Evolutionary conservation across 805 yeast genomes (phyloP).

Genomic region (Zygosaccharomyces rouxii): DNA sequence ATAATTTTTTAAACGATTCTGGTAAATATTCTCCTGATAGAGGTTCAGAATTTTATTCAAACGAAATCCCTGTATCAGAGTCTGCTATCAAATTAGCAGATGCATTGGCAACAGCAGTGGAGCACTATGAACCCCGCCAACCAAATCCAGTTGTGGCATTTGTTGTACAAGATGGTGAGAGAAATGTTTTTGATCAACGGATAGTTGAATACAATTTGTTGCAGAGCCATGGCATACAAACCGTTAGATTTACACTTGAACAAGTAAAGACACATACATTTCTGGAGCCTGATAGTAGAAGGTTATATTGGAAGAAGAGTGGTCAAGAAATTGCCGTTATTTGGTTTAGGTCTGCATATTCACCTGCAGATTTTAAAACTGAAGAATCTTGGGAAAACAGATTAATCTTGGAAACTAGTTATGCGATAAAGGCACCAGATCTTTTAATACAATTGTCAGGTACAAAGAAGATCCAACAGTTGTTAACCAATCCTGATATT

Average conservation of each 20-base stretch:
- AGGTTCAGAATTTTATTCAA: slow-evolving; percentile 41
- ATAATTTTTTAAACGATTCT: slow-evolving; percentile 54
- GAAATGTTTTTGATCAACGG: slow-evolving; percentile 90
- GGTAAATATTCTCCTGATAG: slow-evolving; percentile 49
- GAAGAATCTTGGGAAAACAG: slow-evolving; percentile 77
- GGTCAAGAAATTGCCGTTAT: slow-evolving; percentile 79
- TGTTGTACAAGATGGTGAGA: slow-evolving; percentile 78
- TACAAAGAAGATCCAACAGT: slow-evolving; percentile 88
- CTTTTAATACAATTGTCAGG: slow-evolving; percentile 87
- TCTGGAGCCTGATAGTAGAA: slow-evolving; percentile 38
- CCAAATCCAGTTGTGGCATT: slow-evolving; percentile 57
- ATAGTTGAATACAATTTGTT: slow-evolving; percentile 69
- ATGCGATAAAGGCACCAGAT: slow-evolving; percentile 90
- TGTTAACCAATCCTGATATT: slow-evolving; percentile 55
- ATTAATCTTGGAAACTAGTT: slow-evolving; percentile 60
- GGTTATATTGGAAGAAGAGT: slow-evolving; percentile 49
- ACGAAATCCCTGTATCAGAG: slow-evolving; percentile 58
- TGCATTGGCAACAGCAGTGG: slow-evolving; percentile 66
- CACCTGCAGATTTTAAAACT: slow-evolving; percentile 70
- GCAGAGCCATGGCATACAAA: slow-evolving; percentile 49
- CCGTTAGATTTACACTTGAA: slow-evolving; percentile 63
- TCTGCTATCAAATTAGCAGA: slow-evolving; percentile 57
- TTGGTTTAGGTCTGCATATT: slow-evolving; percentile 85
- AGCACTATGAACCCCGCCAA: slow-evolving; percentile 42
- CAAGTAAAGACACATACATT: slow-evolving; percentile 47